Evolutionary conservation across 23 red algal species (phyloP), one percentile per base, ranked within the genome.

Genomic region (Pyropia yezoensis): DNA sequence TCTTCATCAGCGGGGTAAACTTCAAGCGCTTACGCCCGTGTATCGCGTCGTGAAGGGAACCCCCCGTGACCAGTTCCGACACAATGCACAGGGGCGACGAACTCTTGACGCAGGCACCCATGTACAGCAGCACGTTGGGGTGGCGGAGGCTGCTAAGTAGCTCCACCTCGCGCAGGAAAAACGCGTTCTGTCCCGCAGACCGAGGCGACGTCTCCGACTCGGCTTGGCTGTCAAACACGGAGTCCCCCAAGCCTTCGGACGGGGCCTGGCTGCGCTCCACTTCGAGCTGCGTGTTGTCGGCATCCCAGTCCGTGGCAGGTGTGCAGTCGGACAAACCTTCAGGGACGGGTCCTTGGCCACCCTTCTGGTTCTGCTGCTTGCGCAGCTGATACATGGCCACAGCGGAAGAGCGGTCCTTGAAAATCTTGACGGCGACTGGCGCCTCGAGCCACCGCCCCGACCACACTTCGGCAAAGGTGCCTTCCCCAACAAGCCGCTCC

Each of bases 401-500:
- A 6, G 39, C 39, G 11, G 39, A 47, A 47, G 39, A 47, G 8
- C 83, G 66, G 33, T 34, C 62, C 55, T 72, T 82, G 52, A 98
- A 91, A 13, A 98, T 79, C 50, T 98, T 98, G 21, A 98, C 85
- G 54, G 94, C 94, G 33, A 98, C 94, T n/a, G 85, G 85, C 52
- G 84, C 75, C 59, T 98, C 81, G 22, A 98, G 80, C 94, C 94
- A 98, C 61, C 74, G 79, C 66, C 77, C 81, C 26, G 77, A 58
- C 94, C 94, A 98, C 28, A 98, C 94, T n/a, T 70, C 78, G 18
- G 94, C 85, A 88, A 98, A 98, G n/a, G 76, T 83, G 56, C 94
- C 39, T 47, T 47, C 39, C 11, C 39, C 39, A 47, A 47, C 39
- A 47, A 47, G 39, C 4, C 39, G 39, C 39, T 47, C 39, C 39